Percentiles rank a stretch among this genome's conserved stretches.
phyloP scores from a whole-genome alignment of 192 early-diverging fungal species.

The Phlyctochytrium arcticum region DNA sequence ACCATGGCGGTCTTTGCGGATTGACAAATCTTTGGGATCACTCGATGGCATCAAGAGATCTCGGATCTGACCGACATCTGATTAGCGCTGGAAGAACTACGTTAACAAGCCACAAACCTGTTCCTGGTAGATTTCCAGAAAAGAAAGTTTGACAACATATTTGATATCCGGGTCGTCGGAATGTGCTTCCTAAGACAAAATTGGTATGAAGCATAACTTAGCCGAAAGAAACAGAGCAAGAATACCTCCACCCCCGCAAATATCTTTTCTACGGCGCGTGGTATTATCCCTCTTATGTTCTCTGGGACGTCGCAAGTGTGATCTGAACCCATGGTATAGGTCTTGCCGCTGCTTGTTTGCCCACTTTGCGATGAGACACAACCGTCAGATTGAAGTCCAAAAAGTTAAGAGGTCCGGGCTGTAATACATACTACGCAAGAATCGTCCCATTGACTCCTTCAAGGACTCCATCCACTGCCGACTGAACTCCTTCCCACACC shows the following conservation, averaged over 20 bases:
- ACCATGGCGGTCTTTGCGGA: constrained; percentile 44
- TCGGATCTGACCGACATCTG: constrained; percentile 21
- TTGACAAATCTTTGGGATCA: constrained; percentile 37
- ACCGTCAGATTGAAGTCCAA: neutral
- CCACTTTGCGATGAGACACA: constrained; percentile 22
- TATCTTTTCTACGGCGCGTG: constrained; percentile 40
- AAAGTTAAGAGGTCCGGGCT: neutral
- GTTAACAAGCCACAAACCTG: constrained; percentile 20
- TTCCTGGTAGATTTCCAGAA: constrained; percentile 59
- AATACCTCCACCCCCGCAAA: constrained; percentile 28
- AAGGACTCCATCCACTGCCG: constrained; percentile 45
- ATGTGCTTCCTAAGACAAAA: constrained; percentile 9
- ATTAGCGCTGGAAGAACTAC: neutral
- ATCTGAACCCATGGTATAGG: constrained; percentile 52
- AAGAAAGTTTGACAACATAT: constrained; percentile 35
- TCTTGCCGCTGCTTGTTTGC: constrained; percentile 53
- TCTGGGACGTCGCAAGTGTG: constrained; percentile 9
- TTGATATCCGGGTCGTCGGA: constrained; percentile 14
- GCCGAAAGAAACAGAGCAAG: too few relatives aligned
- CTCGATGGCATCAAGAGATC: constrained; percentile 37
- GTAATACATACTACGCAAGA: constrained; percentile 56
- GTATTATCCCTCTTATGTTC: constrained; percentile 45
- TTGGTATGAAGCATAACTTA: too few relatives aligned
- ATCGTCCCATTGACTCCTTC: constrained; percentile 98
- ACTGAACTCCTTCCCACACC: neutral